phyloP scores from a whole-genome alignment of 495 filamentous ascomycete species.

The Paragyromitra xinjiangensis region DNA sequence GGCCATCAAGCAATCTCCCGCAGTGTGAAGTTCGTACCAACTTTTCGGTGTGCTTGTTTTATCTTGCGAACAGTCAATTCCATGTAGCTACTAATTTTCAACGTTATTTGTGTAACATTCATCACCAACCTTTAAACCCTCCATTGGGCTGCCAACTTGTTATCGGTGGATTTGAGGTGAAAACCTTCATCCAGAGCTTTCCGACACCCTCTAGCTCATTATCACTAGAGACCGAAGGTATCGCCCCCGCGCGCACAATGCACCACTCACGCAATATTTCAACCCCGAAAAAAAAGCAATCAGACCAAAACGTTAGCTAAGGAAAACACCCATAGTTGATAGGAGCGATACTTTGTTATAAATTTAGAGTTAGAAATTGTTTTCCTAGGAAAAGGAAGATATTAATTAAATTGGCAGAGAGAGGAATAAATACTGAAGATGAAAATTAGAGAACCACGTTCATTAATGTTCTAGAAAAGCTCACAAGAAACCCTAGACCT shows the following conservation, averaged over 20 bases:
- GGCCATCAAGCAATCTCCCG: no score
- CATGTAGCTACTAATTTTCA: neutral
- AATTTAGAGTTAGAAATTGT: neutral
- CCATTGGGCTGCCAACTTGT: neutral
- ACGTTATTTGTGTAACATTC: neutral
- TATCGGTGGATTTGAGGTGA: neutral
- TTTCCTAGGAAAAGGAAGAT: neutral
- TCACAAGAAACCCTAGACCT: neutral
- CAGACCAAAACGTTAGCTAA: neutral
- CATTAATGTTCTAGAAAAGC: neutral
- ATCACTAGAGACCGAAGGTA: neutral
- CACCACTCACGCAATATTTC: neutral
- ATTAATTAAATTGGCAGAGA: neutral
- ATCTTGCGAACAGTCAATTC: neutral
- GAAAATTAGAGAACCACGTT: neutral
- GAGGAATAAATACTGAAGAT: neutral
- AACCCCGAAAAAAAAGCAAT: neutral
- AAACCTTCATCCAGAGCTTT: neutral
- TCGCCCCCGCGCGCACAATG: neutral
- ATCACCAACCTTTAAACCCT: neutral
- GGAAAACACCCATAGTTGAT: neutral
- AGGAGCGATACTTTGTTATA: neutral
- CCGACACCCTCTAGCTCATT: neutral
- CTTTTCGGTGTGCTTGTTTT: neutral
- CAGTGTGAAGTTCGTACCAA: neutral